Evolutionary conservation across 2,329 filamentous ascomycete species (phyloP).

Genomic region (Colletotrichum zoysiae): DNA sequence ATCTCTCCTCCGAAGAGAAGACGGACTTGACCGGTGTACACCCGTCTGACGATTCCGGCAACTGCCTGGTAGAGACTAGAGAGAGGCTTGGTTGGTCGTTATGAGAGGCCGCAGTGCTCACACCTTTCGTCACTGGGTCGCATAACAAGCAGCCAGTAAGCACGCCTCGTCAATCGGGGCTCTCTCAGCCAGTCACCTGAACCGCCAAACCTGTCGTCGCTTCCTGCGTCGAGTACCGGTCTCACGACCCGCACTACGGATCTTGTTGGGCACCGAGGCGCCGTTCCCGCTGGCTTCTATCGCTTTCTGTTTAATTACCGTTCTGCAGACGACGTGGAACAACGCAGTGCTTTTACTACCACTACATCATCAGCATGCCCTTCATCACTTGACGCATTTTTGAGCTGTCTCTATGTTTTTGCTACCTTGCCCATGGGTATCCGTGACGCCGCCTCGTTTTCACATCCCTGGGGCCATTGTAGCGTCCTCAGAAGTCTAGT

Average conservation of each 20-base stretch:
- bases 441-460: slow-evolving; percentile 9
- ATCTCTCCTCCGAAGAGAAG: slow-evolving; percentile 3
- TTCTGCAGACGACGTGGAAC: slow-evolving; percentile 53
- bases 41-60: not conserved
- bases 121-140: slow-evolving; percentile 42
- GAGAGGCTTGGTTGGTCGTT: not conserved
- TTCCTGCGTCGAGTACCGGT: slow-evolving; percentile 47
- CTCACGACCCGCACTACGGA: slow-evolving; percentile 51
- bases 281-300: slow-evolving; percentile 58
- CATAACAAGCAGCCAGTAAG: slow-evolving; percentile 39
- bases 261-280: slow-evolving; percentile 64
- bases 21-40: not conserved
- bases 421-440: slow-evolving; percentile 10
- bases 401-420: not conserved
- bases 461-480: not conserved
- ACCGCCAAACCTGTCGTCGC: slow-evolving; percentile 31
- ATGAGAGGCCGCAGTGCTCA: not conserved
- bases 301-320: slow-evolving; percentile 43
- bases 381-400: not conserved
- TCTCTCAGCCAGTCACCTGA: slow-evolving; percentile 38
- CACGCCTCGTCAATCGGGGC: slow-evolving; percentile 40
- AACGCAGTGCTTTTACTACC: slow-evolving; percentile 55
- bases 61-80: not conserved
- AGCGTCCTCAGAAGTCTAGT: not conserved
- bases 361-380: slow-evolving; percentile 20